phyloP scores from a whole-genome alignment of 306 rosid genomes.

The Lagenaria siceraria region DNA sequence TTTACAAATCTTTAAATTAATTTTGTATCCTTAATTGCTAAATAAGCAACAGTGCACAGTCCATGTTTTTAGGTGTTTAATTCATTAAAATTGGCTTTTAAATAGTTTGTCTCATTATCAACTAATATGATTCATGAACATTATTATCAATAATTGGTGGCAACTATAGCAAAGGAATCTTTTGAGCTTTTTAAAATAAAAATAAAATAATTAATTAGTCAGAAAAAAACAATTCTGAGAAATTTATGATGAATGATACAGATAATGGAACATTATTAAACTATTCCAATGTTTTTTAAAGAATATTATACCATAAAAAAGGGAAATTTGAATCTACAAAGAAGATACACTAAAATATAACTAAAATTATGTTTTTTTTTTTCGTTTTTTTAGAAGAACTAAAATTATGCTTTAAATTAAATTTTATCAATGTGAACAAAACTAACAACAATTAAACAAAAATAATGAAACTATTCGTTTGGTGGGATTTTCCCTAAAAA shows the following conservation, averaged over 20 bases:
- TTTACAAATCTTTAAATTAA: too few species aligned
- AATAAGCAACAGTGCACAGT: not conserved
- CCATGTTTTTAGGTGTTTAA: not conserved
- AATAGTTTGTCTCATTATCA: not conserved
- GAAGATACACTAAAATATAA: too few species aligned
- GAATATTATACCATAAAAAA: not conserved
- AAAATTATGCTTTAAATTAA: too few species aligned
- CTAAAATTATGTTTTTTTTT: too few species aligned
- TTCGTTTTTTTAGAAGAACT: too few species aligned
- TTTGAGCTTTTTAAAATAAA: not conserved
- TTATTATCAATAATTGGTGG: not conserved
- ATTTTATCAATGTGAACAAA: too few species aligned
- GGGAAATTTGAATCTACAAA: not conserved
- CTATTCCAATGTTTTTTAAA: not conserved
- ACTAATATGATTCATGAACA: not conserved
- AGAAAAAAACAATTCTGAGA: not conserved
- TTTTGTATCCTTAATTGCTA: too few species aligned
- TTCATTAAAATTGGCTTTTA: not conserved
- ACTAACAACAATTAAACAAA: too few species aligned
- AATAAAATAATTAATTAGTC: not conserved
- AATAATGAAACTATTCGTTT: not conserved
- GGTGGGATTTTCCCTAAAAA: not conserved
- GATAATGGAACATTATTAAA: not conserved
- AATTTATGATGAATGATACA: not conserved
- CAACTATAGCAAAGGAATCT: not conserved